Evolutionary conservation across 2,329 filamentous ascomycete genomes (phyloP).

Genomic region (Apiospora hydei): DNA sequence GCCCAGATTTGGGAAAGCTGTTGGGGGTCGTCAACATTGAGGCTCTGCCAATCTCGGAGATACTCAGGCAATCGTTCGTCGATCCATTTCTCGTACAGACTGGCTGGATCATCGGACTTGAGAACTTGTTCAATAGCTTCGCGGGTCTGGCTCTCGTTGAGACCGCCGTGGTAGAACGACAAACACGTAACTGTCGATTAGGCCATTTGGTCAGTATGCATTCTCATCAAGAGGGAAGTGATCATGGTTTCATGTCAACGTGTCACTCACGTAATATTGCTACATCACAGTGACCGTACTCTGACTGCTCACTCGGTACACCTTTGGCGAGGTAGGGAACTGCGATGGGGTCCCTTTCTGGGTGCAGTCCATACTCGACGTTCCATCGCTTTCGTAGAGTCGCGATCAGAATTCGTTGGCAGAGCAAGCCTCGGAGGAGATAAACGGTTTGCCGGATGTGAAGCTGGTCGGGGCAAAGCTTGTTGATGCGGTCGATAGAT

Average conservation of each 20-base stretch:
- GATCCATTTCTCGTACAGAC: slow-evolving; percentile 62
- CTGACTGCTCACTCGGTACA: slow-evolving; percentile 65
- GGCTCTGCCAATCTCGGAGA: slow-evolving; percentile 59
- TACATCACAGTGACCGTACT: slow-evolving; percentile 69
- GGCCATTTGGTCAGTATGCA: slow-evolving; percentile 51
- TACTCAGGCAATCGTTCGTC: slow-evolving; percentile 50
- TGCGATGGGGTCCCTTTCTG: slow-evolving; percentile 63
- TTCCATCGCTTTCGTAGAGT: slow-evolving; percentile 70
- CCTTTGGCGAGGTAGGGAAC: slow-evolving; percentile 75
- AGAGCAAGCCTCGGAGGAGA: slow-evolving; percentile 68
- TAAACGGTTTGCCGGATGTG: slow-evolving; percentile 49
- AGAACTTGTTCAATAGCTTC: slow-evolving; percentile 58
- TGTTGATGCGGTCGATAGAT: slow-evolving; percentile 35
- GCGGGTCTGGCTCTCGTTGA: slow-evolving; percentile 56
- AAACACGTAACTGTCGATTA: slow-evolving; percentile 62
- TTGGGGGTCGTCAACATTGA: slow-evolving; percentile 65
- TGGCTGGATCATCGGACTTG: slow-evolving; percentile 62
- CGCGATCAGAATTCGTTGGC: slow-evolving; percentile 65
- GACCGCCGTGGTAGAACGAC: slow-evolving; percentile 70
- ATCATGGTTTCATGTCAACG: not conserved
- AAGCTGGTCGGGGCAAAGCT: slow-evolving; percentile 44
- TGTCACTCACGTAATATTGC: not conserved
- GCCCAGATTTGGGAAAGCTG: slow-evolving; percentile 60
- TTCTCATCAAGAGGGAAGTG: not conserved
- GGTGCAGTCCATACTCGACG: slow-evolving; percentile 69